Evolutionary conservation across 768 basidiomycete genomes (phyloP), one percentile per base, ranked within the genome.

Genomic region (Phanerochaete carnosa): DNA sequence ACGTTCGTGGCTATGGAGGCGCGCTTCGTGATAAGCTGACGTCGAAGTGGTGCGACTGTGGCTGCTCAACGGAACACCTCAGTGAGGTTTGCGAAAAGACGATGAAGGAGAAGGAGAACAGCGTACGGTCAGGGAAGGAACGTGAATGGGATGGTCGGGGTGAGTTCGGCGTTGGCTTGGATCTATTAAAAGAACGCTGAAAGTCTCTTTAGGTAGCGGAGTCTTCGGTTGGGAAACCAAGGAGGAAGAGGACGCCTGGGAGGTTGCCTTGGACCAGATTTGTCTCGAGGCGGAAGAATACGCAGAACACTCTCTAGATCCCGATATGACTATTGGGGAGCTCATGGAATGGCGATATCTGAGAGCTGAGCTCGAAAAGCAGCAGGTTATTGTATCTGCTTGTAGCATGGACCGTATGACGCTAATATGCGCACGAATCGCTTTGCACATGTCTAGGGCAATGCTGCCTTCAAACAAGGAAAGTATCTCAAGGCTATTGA

Each of bases 211-310:
- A 78, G 77, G 77, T 13, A 85, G 82, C 56, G 88, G 89, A 3
- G 78, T 90, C 2, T 81, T 76, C 66, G 88, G 87, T 1, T 91
- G 89, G 89, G 87, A 85, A 65, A 88, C 87, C 12, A 81, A 83
- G 60, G 86, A 88, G 49, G 89, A 90, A 64, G 89, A 90, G 62
- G 89, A 91, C 63, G 79, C 88, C 8, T 90, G 89, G 89, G 87
- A 87, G 60, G 72, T 86, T 30, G 85, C 86, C 55, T 73, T 90
- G 8, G 88, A 90, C 68, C 88, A 88, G 67, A 83, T 82, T 0
- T 80, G 77, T 4, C 68, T 75, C 60, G 85, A 85, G 45, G 75
- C 80, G 0, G 84, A 84, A 39, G 83, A 82, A 57, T 70, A 68
- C 35, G 76, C 75, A 8, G 76, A 74, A n/a, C 70, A 70, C 9